A percentile compares a stretch with the other conserved stretches of the same genome.
Evolutionary conservation across 495 filamentous ascomycete genomes (phyloP).

Genomic region (Xylaria scruposa): DNA sequence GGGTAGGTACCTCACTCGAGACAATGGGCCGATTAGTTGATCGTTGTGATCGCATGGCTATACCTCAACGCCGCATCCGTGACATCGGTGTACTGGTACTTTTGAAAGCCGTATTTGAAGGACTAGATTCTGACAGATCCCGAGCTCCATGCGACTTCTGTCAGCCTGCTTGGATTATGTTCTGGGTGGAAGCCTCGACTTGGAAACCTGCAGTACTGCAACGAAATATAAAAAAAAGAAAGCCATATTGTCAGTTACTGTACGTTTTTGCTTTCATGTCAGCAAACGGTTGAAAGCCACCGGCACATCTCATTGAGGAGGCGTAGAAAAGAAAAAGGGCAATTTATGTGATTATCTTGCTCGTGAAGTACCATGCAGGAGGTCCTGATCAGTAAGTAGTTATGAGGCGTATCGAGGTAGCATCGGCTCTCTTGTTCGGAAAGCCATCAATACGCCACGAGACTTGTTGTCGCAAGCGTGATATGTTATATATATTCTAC

Average conservation of each 20-base stretch:
- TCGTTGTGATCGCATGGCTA: background rate
- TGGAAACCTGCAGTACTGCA: background rate
- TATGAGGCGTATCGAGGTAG: slow-evolving; percentile 11
- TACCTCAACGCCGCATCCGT: background rate
- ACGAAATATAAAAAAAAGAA: background rate
- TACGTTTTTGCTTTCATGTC: background rate
- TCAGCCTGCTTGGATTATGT: background rate
- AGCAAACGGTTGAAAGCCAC: background rate
- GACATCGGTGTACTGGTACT: background rate
- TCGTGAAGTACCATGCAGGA: slow-evolving; percentile 14
- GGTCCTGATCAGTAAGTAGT: slow-evolving; percentile 6
- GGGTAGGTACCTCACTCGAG: background rate
- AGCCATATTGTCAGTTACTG: background rate
- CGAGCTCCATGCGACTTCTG: background rate
- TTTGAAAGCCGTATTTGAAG: background rate
- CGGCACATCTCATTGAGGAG: slow-evolving; percentile 11
- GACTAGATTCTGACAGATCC: background rate
- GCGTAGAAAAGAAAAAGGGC: slow-evolving; percentile 9
- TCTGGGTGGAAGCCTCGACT: background rate
- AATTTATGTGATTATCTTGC: background rate
- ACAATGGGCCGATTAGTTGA: background rate
- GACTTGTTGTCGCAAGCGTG: slow-evolving; percentile 2
- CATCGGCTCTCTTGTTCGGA: slow-evolving; percentile 7
- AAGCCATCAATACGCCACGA: slow-evolving; percentile 1
- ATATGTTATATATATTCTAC: background rate